Base-by-base conservation (phyloP, 306 rosid genomes). In the Lotus japonicus region DNA sequence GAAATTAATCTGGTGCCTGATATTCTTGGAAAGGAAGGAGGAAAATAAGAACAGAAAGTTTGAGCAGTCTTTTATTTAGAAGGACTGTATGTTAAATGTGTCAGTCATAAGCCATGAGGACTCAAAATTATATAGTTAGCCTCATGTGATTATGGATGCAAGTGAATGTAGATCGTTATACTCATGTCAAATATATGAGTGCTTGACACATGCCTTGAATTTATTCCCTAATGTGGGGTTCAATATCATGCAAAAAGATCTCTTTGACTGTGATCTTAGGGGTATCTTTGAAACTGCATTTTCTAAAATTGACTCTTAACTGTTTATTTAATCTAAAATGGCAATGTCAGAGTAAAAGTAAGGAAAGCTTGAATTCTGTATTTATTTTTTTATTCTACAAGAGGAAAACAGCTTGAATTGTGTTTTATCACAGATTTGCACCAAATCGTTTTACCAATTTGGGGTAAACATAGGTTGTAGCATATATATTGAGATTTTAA, bases 131-230 rank as follows among this genome's bases (percentile, higher is more conserved):
- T 51, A n/a, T 63, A 45, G 73, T 63, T 79, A 76, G 76, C 62
- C 64, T 78, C 76, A 70, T 57, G 81, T 66, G 44, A 61, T 74
- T 60, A 2, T 78, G 73, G 45, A 58, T 52, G 78, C 53, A 46
- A 66, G 62, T 41, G 57, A 38, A 65, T 41, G 35, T n/a, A 48
- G 59, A 21, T 65, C 4, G 73, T 57, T 66, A 16, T 72, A 75
- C 61, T 75, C 79, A 66, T 82, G 79, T 67, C 63, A 33, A 79
- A 67, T 61, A 35, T 49, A 50, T 83, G 87, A 76, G 72, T 39
- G 15, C 58, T 54, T 55, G 18, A 41, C 21, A 21, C 35, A 35
- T 35, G 49, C 19, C 60, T 66, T 42, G 6, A 7, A 28, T 41
- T 31, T 15, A 38, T 56, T 53, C 66, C 39, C 11, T 54, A 42